A percentile compares a stretch with the other conserved stretches of the same genome.
Conservation (phyloP, 768 basidiomycete genomes). For the Pleurotus cornucopiae region DNA sequence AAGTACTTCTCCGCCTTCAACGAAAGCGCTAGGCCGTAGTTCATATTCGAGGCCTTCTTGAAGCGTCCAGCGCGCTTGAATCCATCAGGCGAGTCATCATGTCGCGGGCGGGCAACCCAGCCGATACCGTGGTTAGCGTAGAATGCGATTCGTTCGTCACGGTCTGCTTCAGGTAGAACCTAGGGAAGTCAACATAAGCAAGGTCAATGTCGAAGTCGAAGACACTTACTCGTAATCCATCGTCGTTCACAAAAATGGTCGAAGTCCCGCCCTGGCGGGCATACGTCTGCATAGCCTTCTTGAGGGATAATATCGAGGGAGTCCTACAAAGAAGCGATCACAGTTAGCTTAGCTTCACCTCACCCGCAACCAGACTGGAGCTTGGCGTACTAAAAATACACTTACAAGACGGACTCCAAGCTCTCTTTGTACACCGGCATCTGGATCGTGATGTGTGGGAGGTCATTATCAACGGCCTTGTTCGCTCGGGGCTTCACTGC, state of each 20-base stretch:
- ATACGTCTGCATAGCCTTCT: slow-evolving; percentile 84
- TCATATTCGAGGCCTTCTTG: slow-evolving; percentile 95
- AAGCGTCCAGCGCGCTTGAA: slow-evolving; percentile 78
- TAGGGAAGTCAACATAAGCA: slow-evolving; percentile 20
- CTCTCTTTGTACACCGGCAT: slow-evolving; percentile 87
- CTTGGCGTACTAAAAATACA: slow-evolving; percentile 3
- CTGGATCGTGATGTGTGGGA: slow-evolving; percentile 78
- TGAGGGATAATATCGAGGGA: slow-evolving; percentile 70
- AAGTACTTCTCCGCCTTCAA: slow-evolving; percentile 54
- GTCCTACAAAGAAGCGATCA: slow-evolving; percentile 27
- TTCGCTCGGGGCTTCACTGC: slow-evolving; percentile 53
- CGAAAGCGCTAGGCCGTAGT: slow-evolving; percentile 73
- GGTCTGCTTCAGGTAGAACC: slow-evolving; percentile 51
- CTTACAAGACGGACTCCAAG: slow-evolving; percentile 62
- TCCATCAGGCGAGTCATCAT: slow-evolving; percentile 47
- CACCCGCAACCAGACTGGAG: too few species aligned
- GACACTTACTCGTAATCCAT: slow-evolving; percentile 48
- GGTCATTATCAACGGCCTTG: slow-evolving; percentile 42
- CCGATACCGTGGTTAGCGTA: slow-evolving; percentile 73
- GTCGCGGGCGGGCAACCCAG: slow-evolving; percentile 71
- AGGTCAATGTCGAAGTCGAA: background rate
- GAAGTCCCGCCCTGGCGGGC: slow-evolving; percentile 81
- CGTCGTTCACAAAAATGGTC: slow-evolving; percentile 75
- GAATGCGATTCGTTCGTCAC: slow-evolving; percentile 61
- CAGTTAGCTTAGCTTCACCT: too few species aligned